These are phyloP conservation scores for Mucor velutinosus DNA, from an alignment of 371 early-diverging fungal species.

Conservation along the genomic window DNA sequence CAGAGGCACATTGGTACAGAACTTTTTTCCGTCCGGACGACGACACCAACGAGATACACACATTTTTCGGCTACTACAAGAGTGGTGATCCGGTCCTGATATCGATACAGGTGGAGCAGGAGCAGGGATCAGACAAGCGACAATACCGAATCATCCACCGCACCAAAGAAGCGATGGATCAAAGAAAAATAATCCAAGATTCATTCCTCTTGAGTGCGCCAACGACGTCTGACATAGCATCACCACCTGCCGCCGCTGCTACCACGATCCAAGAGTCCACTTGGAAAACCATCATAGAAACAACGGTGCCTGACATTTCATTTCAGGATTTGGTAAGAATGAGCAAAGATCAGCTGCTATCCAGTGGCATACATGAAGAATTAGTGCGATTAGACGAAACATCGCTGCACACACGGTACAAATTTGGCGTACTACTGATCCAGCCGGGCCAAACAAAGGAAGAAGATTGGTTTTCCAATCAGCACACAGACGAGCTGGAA, in stretches of 20 bases:
- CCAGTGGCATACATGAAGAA: slow-evolving; percentile 29
- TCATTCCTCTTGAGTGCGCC: slow-evolving; percentile 25
- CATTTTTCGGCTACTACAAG: slow-evolving; percentile 29
- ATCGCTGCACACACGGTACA: slow-evolving; percentile 71
- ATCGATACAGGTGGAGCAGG: slow-evolving; percentile 16
- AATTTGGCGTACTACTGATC: slow-evolving; percentile 80
- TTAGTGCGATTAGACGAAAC: slow-evolving; percentile 32
- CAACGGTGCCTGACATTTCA: slow-evolving; percentile 13
- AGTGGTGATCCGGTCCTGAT: slow-evolving; percentile 23
- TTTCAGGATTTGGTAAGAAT: slow-evolving; percentile 18
- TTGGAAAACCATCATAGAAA: slow-evolving; percentile 31
- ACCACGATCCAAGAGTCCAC: slow-evolving; percentile 8
- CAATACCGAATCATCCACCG: slow-evolving; percentile 31
- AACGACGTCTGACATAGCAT: background rate
- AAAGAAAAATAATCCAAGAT: slow-evolving; percentile 21
- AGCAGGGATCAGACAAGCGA: background rate
- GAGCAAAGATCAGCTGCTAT: slow-evolving; percentile 11
- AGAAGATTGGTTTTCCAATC: slow-evolving; percentile 80
- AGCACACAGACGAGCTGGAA: slow-evolving; percentile 56
- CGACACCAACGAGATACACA: slow-evolving; percentile 8
- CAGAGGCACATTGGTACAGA: slow-evolving; percentile 35
- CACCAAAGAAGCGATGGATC: slow-evolving; percentile 13
- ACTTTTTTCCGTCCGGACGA: slow-evolving; percentile 18
- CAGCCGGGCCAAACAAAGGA: slow-evolving; percentile 74
- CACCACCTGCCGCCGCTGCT: background rate